Conservation (phyloP, 768 basidiomycete genomes). For the Suillus variegatus region DNA sequence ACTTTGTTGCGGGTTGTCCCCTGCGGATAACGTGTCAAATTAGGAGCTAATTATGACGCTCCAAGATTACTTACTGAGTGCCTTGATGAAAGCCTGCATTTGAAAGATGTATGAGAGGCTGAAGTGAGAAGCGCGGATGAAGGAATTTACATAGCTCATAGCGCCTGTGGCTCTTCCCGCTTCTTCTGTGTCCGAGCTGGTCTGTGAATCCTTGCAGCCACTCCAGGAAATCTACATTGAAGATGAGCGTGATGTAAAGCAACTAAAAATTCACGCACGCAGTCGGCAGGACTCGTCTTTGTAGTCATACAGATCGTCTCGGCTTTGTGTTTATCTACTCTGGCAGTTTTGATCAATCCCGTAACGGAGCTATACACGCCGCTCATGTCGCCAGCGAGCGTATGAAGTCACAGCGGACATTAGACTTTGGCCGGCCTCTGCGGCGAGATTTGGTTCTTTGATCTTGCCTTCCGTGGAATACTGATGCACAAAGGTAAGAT, state of each 20-base stretch:
- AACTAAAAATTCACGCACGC: constrained; percentile 50
- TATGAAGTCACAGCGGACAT: constrained; percentile 79
- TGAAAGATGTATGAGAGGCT: neutral
- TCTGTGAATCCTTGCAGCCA: constrained; percentile 80
- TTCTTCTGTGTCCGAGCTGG: constrained; percentile 77
- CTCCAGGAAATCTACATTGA: constrained; percentile 73
- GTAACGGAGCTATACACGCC: constrained; percentile 76
- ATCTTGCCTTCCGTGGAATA: constrained; percentile 96
- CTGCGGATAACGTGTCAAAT: constrained; percentile 26
- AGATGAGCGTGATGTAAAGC: neutral
- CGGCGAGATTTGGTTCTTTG: constrained; percentile 89
- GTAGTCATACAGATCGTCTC: constrained; percentile 59
- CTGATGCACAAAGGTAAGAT: constrained; percentile 33
- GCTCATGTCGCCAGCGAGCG: constrained; percentile 74
- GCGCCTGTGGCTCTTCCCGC: constrained; percentile 70
- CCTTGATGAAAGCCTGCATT: constrained; percentile 56
- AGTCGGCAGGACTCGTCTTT: constrained; percentile 82
- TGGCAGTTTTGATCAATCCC: constrained; percentile 73
- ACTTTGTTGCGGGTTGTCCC: constrained; percentile 48
- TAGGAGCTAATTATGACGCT: neutral
- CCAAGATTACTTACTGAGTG: constrained; percentile 42
- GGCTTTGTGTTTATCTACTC: constrained; percentile 65
- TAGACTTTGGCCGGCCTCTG: constrained; percentile 86
- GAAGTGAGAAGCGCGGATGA: neutral
- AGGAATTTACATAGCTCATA: constrained; percentile 68